These are phyloP conservation scores for Fraxinus cuspidata DNA, from an alignment of 257 asterid genomes.

Conservation along the genomic window DNA sequence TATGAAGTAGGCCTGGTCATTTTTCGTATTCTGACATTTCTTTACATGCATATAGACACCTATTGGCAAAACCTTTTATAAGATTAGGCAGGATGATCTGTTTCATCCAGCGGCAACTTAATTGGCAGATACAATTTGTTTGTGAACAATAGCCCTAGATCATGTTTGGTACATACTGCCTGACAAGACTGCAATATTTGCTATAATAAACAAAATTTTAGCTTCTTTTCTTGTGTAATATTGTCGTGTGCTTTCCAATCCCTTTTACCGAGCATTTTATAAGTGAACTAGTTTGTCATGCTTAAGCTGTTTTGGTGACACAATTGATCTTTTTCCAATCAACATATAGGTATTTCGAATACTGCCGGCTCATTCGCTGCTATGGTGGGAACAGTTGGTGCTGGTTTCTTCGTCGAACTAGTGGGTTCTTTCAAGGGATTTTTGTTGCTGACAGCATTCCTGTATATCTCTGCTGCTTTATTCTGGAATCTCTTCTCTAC, in stretches of 20 bases:
- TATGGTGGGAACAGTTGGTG: constrained; percentile 88
- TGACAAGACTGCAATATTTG: too few species aligned
- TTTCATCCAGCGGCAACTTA: too few species aligned
- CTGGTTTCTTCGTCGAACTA: constrained; percentile 86
- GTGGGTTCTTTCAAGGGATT: constrained; percentile 90
- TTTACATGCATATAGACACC: neutral
- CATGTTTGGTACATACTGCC: too few species aligned
- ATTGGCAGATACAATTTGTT: too few species aligned
- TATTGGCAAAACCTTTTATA: neutral
- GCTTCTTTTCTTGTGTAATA: neutral
- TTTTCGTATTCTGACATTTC: neutral
- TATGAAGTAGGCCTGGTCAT: neutral
- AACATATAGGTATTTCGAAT: constrained; percentile 68
- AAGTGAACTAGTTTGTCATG: too few species aligned
- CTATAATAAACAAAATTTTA: too few species aligned
- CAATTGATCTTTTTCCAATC: too few species aligned
- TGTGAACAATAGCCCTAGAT: too few species aligned
- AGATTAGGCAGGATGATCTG: neutral
- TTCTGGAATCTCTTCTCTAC: constrained; percentile 76
- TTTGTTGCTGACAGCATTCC: constrained; percentile 72
- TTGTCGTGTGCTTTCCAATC: neutral
- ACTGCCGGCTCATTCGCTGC: constrained; percentile 93
- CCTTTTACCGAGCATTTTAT: too few species aligned
- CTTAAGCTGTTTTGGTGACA: too few species aligned
- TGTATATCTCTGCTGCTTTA: constrained; percentile 70